Evolutionary conservation across 176 grass and related monocot species (phyloP).

Genomic region (Phoenix dactylifera): DNA sequence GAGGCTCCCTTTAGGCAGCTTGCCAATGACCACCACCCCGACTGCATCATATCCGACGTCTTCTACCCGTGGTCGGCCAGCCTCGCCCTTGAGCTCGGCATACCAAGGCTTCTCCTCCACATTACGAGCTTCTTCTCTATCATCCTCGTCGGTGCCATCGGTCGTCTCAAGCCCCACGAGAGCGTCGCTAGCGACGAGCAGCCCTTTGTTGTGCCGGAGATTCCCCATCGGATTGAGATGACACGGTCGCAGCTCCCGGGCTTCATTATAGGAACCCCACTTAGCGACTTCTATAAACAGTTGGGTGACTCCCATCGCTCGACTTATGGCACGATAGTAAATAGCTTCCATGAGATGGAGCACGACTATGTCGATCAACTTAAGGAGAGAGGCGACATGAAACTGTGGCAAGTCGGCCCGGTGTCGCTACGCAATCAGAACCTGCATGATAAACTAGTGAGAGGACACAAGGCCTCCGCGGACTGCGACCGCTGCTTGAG

Average conservation of each 20-base stretch:
- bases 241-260: background rate
- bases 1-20: conserved; percentile 31
- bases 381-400: background rate
- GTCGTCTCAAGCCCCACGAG: background rate
- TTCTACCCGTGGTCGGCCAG: conserved; percentile 38
- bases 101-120: conserved; percentile 37
- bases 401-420: background rate
- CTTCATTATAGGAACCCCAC: no score
- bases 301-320: no score
- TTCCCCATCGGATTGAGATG: conserved; percentile 3
- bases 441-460: no score
- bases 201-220: conserved; percentile 1
- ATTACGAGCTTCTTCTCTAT: conserved; percentile 17
- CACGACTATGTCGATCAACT: background rate
- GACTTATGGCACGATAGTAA: conserved; percentile 1
- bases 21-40: conserved; percentile 15
- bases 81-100: no score
- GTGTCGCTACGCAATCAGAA: no score
- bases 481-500: background rate
- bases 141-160: background rate
- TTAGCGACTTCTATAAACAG: background rate
- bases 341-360: conserved; percentile 18
- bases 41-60: conserved; percentile 34
- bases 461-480: background rate
- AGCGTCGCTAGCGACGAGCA: background rate